Conservation (phyloP, 2,329 filamentous ascomycete genomes). For the Scedosporium minutisporum region DNA sequence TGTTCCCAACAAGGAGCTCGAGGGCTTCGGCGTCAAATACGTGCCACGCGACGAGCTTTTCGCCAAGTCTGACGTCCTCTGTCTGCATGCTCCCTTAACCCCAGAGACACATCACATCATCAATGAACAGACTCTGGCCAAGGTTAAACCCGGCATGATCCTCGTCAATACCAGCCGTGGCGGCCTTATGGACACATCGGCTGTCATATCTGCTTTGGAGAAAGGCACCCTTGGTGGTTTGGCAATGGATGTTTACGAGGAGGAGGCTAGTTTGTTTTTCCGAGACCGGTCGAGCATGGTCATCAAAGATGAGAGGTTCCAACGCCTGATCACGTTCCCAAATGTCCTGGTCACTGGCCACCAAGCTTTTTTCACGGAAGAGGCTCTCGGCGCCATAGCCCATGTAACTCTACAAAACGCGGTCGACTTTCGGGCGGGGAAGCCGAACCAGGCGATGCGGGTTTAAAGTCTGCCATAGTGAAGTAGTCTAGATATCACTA, state of each 20-base stretch:
- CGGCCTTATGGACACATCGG: constrained; percentile 49
- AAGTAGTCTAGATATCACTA: no score
- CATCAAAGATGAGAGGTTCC: constrained; percentile 56
- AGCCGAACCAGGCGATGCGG: no score
- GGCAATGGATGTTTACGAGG: constrained; percentile 60
- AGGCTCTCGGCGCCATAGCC: constrained; percentile 35
- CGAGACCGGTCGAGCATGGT: constrained; percentile 54
- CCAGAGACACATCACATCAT: constrained; percentile 51
- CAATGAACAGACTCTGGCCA: constrained; percentile 37
- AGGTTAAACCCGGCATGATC: constrained; percentile 51
- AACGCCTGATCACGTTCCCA: constrained; percentile 57
- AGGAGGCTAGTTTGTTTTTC: constrained; percentile 53
- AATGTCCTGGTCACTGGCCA: constrained; percentile 59
- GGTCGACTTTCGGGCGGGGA: no score
- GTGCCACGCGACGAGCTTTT: constrained; percentile 45
- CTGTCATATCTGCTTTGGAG: constrained; percentile 53
- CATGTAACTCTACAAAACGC: no score
- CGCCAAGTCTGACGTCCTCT: constrained; percentile 48
- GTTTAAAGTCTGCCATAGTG: no score
- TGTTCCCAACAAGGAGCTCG: constrained; percentile 38
- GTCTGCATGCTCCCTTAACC: constrained; percentile 56
- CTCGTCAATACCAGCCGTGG: constrained; percentile 62
- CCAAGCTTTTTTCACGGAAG: constrained; percentile 60
- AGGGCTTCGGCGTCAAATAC: constrained; percentile 37
- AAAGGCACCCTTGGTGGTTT: constrained; percentile 46